Conservation (phyloP, 257 asterid species). For the Craterostigma plantagineum region DNA sequence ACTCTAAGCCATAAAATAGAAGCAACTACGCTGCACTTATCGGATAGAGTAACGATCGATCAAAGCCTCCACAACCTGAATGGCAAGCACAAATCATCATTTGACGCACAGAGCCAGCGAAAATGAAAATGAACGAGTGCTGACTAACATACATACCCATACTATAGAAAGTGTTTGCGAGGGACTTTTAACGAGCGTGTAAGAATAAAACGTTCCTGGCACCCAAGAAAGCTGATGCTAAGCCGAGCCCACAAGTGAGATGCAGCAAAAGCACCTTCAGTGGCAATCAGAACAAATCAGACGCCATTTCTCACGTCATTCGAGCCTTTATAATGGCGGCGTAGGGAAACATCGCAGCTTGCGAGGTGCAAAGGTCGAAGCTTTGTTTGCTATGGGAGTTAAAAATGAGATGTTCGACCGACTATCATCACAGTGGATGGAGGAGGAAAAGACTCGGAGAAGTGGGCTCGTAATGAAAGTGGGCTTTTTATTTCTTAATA, state of each 20-base stretch:
- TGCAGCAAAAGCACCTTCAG: conserved; percentile 29
- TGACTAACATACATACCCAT: conserved; percentile 26
- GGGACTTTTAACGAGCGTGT: conserved; percentile 32
- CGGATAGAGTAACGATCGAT: conserved; percentile 36
- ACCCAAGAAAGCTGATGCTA: conserved; percentile 37
- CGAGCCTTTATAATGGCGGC: too few species aligned
- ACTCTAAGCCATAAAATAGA: not conserved
- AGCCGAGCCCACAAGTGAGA: conserved; percentile 42
- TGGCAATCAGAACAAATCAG: conserved; percentile 15
- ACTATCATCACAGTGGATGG: too few species aligned
- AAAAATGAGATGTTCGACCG: too few species aligned
- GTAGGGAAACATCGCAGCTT: too few species aligned
- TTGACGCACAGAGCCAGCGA: not conserved
- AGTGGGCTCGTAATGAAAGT: too few species aligned
- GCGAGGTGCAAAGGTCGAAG: too few species aligned
- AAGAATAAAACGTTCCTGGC: conserved; percentile 24
- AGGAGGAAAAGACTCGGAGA: too few species aligned
- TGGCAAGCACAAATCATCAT: conserved; percentile 1
- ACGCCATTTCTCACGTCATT: too few species aligned
- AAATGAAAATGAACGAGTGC: not conserved
- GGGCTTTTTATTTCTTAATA: too few species aligned
- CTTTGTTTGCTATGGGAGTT: too few species aligned
- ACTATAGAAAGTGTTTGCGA: conserved; percentile 31
- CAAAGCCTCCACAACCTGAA: conserved; percentile 44
- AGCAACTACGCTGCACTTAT: conserved; percentile 39